phyloP scores from a whole-genome alignment of 2,329 filamentous ascomycete genomes.

The Daldinia eschscholtzii region DNA sequence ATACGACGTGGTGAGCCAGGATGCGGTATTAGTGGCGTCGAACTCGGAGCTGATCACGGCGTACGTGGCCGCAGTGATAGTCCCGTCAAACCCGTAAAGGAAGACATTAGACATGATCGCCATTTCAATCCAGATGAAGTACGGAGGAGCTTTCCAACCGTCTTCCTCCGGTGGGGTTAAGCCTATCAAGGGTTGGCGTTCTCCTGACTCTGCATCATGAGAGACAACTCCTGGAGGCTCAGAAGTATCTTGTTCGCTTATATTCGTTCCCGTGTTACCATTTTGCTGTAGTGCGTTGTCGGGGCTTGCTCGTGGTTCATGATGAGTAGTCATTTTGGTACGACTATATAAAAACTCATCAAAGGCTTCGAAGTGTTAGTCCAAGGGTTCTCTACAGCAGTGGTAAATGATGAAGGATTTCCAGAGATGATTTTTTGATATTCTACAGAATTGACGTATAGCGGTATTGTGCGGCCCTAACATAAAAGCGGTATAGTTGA shows the following conservation, averaged over 20 bases:
- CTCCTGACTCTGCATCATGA: slow-evolving; percentile 19
- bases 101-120: slow-evolving; percentile 76
- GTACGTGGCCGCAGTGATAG: slow-evolving; percentile 79
- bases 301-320: neutral
- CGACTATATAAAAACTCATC: neutral
- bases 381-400: neutral
- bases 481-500: neutral
- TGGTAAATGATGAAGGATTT: neutral
- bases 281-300: too few relatives aligned
- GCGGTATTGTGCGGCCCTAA: neutral
- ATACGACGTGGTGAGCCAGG: slow-evolving; percentile 81
- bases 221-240: neutral
- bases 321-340: neutral
- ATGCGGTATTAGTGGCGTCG: slow-evolving; percentile 76
- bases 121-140: slow-evolving; percentile 70
- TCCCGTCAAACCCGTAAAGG: slow-evolving; percentile 76
- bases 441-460: neutral
- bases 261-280: neutral
- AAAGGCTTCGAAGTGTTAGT: neutral
- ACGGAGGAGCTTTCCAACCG: slow-evolving; percentile 62
- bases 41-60: slow-evolving; percentile 82
- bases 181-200: slow-evolving; percentile 36
- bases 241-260: neutral
- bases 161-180: slow-evolving; percentile 38
- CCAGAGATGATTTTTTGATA: neutral